Conservation (phyloP, 257 asterid genomes). For the Nicotiana obtusifolia region DNA sequence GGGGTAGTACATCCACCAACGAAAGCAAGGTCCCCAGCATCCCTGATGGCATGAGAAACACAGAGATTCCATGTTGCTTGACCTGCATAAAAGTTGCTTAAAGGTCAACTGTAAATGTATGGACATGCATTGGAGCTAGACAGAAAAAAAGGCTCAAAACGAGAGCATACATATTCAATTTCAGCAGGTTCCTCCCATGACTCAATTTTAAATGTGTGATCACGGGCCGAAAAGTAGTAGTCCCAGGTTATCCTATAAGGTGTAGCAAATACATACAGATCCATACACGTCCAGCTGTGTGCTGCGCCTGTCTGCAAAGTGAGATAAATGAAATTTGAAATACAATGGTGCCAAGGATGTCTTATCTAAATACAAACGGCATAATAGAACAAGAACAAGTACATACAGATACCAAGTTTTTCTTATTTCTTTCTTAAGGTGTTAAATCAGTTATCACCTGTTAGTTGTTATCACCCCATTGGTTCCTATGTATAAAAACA, state of each 20-base stretch:
- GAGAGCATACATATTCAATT: conserved; percentile 65
- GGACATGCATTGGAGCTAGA: not conserved
- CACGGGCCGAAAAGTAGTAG: conserved; percentile 78
- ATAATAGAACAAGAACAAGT: not conserved
- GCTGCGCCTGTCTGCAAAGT: conserved; percentile 69
- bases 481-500: not conserved
- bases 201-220: conserved; percentile 66
- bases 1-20: conserved; percentile 87
- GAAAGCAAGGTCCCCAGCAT: conserved; percentile 97
- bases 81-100: conserved; percentile 51
- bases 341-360: not conserved
- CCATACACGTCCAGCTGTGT: conserved; percentile 99
- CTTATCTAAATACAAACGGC: not conserved
- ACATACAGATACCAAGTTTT: not conserved
- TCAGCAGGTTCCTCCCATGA: conserved; percentile 98
- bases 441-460: not conserved
- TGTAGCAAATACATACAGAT: conserved; percentile 94
- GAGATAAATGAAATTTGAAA: not conserved
- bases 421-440: not conserved
- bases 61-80: conserved; percentile 89
- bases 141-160: not conserved
- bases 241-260: conserved; percentile 99
- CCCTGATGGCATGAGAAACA: conserved; percentile 99
- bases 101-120: not conserved
- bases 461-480: not conserved